A percentile compares a stretch with the other conserved stretches of the same genome.
Conservation (phyloP, 768 basidiomycete genomes). For the Royoungia palumana region DNA sequence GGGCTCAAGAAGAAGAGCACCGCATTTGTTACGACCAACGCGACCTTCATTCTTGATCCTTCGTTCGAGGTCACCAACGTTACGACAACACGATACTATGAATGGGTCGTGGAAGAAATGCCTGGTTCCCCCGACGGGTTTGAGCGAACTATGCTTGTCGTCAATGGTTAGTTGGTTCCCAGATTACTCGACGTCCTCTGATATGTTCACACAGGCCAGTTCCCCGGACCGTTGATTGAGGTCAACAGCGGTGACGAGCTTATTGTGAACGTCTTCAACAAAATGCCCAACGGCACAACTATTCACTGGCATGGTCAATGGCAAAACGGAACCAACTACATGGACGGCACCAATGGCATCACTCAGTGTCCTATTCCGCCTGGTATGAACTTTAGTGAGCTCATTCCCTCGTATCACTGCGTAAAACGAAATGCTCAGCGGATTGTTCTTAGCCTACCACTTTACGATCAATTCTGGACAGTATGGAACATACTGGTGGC, state of each 20-base stretch:
- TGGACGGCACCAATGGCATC: constrained; percentile 45
- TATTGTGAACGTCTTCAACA: constrained; percentile 35
- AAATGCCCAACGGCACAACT: constrained; percentile 29
- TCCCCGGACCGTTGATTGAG: constrained; percentile 34
- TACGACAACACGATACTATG: constrained; percentile 41
- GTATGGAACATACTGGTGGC: constrained; percentile 50
- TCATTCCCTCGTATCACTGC: background rate
- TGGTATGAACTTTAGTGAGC: constrained; percentile 39
- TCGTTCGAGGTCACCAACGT: constrained; percentile 25
- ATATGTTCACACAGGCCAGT: constrained; percentile 25
- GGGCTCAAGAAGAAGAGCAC: constrained; percentile 22
- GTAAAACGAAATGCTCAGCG: background rate
- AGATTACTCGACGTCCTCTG: background rate
- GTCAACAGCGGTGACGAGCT: constrained; percentile 35
- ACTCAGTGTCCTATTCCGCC: constrained; percentile 56
- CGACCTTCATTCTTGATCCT: constrained; percentile 29
- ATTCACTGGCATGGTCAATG: constrained; percentile 37
- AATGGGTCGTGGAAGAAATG: constrained; percentile 41
- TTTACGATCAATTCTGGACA: constrained; percentile 42
- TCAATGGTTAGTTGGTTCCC: constrained; percentile 36
- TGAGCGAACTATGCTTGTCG: constrained; percentile 42
- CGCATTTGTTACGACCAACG: constrained; percentile 21
- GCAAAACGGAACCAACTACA: constrained; percentile 46
- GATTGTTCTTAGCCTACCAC: constrained; percentile 25
- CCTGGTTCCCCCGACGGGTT: constrained; percentile 41